Conservation (phyloP, 345 rosid species). For the Eucalyptus urophylla region DNA sequence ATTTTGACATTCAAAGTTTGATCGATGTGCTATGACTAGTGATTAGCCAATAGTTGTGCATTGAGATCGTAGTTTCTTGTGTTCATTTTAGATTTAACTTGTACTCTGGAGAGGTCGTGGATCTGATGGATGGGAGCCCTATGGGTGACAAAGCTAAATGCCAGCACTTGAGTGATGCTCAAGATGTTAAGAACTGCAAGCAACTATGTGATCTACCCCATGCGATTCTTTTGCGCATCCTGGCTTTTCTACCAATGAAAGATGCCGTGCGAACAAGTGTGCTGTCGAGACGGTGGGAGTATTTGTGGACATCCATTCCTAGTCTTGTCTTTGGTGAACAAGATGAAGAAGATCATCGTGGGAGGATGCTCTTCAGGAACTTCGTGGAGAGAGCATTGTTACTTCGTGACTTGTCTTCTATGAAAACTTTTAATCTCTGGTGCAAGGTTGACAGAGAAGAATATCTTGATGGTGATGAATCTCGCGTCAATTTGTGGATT, state of each 20-base stretch:
- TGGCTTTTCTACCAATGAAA: not conserved
- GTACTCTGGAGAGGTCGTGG: not conserved
- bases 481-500: not conserved
- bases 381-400: not conserved
- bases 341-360: not conserved
- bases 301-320: not conserved
- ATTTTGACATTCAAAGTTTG: not conserved
- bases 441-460: not conserved
- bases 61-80: not conserved
- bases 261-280: not conserved
- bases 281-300: not conserved
- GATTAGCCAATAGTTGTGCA: not conserved
- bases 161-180: not conserved
- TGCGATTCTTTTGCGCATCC: not conserved
- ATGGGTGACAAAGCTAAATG: not conserved
- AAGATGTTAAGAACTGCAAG: not conserved
- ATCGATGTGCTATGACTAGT: not conserved
- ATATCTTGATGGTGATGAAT: not conserved
- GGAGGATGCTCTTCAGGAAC: not conserved
- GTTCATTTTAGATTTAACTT: not conserved
- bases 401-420: not conserved
- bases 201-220: not conserved
- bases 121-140: not conserved
- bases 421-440: not conserved
- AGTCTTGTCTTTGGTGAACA: not conserved